Percentiles rank a stretch among this genome's conserved stretches.
phyloP scores from a whole-genome alignment of 108 stramenopile species.

The Cyclotella baltica region DNA sequence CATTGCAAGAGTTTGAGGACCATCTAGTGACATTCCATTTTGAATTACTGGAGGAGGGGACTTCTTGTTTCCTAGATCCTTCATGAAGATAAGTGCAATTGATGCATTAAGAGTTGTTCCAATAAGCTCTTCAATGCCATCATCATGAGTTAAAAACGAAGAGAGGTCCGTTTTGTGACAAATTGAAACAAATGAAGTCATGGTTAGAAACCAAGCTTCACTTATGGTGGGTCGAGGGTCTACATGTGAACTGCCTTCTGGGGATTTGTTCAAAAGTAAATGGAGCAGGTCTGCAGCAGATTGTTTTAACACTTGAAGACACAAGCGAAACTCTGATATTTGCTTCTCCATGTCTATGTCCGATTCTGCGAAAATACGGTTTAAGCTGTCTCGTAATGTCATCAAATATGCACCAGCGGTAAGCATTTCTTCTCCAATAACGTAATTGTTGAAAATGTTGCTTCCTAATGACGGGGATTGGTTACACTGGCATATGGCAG shows the following conservation, averaged over 20 bases:
- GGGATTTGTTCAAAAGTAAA: constrained; percentile 31
- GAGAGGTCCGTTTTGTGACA: constrained; percentile 27
- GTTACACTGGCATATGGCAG: constrained; percentile 56
- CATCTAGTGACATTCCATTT: constrained; percentile 77
- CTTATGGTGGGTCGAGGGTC: constrained; percentile 79
- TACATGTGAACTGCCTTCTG: constrained; percentile 44
- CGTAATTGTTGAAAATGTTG: constrained; percentile 64
- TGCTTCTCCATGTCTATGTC: constrained; percentile 4
- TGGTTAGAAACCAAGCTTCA: constrained; percentile 76
- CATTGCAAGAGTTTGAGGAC: constrained; percentile 77
- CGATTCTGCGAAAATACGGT: constrained; percentile 18
- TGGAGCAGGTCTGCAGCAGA: constrained; percentile 17
- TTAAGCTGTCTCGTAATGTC: constrained; percentile 41
- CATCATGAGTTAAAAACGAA: constrained; percentile 9
- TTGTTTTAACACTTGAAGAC: constrained; percentile 50
- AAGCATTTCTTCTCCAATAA: constrained; percentile 67
- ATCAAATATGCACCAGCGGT: constrained; percentile 71
- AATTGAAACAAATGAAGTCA: constrained; percentile 32
- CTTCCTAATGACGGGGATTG: constrained; percentile 57
- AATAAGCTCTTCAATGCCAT: constrained; percentile 45
- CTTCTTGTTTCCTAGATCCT: constrained; percentile 45
- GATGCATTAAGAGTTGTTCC: constrained; percentile 59
- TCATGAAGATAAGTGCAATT: constrained; percentile 61
- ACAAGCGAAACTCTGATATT: constrained; percentile 14
- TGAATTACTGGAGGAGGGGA: constrained; percentile 9